phyloP scores from a whole-genome alignment of 805 yeast species.

The Wickerhamiella allomyrinae region DNA sequence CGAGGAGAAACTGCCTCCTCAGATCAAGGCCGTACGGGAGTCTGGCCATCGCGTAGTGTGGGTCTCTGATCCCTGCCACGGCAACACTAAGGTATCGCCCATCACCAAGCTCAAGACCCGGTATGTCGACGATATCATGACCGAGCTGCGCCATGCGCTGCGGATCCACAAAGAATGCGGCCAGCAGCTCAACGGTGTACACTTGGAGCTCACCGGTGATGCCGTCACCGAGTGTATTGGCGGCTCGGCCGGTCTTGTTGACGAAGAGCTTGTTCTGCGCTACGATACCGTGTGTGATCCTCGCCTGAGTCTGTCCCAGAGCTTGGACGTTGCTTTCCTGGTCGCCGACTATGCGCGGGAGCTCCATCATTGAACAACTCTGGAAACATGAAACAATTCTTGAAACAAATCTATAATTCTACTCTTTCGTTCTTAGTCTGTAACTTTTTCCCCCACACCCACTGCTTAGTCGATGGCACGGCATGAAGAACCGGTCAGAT shows the following conservation, averaged over 20 bases:
- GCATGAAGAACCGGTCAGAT: neutral
- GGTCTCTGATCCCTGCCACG: slow-evolving; percentile 34
- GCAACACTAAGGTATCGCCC: slow-evolving; percentile 29
- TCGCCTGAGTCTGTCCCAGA: slow-evolving; percentile 27
- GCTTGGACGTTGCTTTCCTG: slow-evolving; percentile 30
- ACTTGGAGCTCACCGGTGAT: slow-evolving; percentile 31
- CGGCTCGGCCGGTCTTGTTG: slow-evolving; percentile 27
- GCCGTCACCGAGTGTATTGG: slow-evolving; percentile 33
- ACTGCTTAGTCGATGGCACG: too few species aligned
- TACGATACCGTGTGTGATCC: slow-evolving; percentile 34
- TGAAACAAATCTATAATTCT: neutral
- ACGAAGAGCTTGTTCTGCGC: slow-evolving; percentile 27
- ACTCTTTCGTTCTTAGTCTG: neutral
- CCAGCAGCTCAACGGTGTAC: slow-evolving; percentile 28
- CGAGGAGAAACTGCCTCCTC: slow-evolving; percentile 25
- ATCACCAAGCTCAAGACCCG: slow-evolving; percentile 29
- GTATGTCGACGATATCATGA: slow-evolving; percentile 30
- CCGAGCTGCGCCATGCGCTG: slow-evolving; percentile 27
- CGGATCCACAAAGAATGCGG: slow-evolving; percentile 24
- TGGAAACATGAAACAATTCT: too few species aligned
- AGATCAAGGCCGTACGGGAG: slow-evolving; percentile 26
- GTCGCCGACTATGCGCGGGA: slow-evolving; percentile 28
- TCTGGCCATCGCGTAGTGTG: slow-evolving; percentile 30
- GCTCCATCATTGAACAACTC: too few species aligned
- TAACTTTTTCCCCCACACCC: neutral